These are phyloP conservation scores for Didymosphaeria variabile DNA, from an alignment of 2,329 filamentous ascomycete genomes.

Conservation along the genomic window DNA sequence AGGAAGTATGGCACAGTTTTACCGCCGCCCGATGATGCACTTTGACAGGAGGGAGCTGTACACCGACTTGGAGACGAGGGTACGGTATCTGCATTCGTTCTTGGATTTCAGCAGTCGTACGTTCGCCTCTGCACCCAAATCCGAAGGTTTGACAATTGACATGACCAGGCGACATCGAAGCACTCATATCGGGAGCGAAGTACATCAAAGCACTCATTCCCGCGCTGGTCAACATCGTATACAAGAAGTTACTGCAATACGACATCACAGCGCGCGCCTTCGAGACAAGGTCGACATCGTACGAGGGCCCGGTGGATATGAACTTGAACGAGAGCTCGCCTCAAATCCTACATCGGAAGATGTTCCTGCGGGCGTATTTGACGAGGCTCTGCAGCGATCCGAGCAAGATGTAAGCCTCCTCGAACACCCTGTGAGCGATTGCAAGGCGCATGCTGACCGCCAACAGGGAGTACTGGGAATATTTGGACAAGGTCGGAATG, in stretches of 20 bases:
- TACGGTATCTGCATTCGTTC: constrained; percentile 78
- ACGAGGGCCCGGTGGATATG: constrained; percentile 72
- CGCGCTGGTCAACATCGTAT: constrained; percentile 83
- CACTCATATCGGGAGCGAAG: constrained; percentile 73
- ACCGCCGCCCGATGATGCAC: constrained; percentile 60
- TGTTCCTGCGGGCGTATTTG: constrained; percentile 64
- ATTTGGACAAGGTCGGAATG: constrained; percentile 83
- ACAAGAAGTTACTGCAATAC: constrained; percentile 80
- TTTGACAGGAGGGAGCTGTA: constrained; percentile 76
- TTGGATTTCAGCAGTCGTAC: constrained; percentile 77
- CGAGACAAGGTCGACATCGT: constrained; percentile 66
- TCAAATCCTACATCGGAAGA: constrained; percentile 79
- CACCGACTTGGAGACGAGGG: constrained; percentile 72
- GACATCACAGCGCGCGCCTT: constrained; percentile 85
- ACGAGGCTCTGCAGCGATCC: constrained; percentile 78
- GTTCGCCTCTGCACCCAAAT: constrained; percentile 34
- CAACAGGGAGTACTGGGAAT: constrained; percentile 75
- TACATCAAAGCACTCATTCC: constrained; percentile 86
- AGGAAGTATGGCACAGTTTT: constrained; percentile 35
- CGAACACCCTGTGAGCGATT: background rate
- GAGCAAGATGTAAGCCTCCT: constrained; percentile 62
- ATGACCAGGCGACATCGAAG: constrained; percentile 70
- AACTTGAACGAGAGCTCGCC: constrained; percentile 73
- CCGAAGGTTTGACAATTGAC: background rate
- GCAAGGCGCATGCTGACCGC: background rate